Base-by-base conservation (phyloP, 441 rosid genomes). In the Hypseocharis bilobata region DNA sequence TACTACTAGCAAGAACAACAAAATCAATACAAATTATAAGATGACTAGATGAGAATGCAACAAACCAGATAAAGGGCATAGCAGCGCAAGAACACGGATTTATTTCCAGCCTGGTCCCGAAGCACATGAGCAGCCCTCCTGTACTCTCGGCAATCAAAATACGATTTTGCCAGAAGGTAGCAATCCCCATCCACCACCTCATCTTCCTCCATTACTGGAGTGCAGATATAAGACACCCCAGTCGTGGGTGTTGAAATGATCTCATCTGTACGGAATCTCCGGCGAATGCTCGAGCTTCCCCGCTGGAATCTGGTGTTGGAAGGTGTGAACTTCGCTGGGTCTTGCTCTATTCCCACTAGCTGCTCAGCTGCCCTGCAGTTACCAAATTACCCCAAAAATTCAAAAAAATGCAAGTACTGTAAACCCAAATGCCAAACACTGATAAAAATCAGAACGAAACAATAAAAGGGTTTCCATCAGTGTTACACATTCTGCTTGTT, bases 341-440 rank as follows among this genome's bases (percentile, higher is more conserved):
- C 98, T 63, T 83, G 92, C 78, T 89, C 96, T 4, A 91, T 87
- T 69, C 89, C 98, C 45, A 91, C 88, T 4, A 91, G 79, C 74
- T 88, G 97, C 66, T 91, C 97, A 17, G 82, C 96, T 4, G 91
- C 97, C 97, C 97, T 91, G 80, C 42, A n/a, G n/a, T n/a, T n/a
- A n/a, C n/a, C n/a, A n/a, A n/a, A n/a, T n/a, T n/a, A n/a, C n/a
- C n/a, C n/a, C n/a, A n/a, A n/a, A n/a, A n/a, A n/a, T n/a, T n/a
- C n/a, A n/a, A n/a, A n/a, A n/a, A n/a, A n/a, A n/a, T n/a, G n/a
- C n/a, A n/a, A n/a, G n/a, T n/a, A n/a, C n/a, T n/a, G n/a, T n/a
- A n/a, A n/a, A n/a, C n/a, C n/a, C n/a, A n/a, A n/a, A n/a, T n/a
- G n/a, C n/a, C n/a, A n/a, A n/a, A n/a, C n/a, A n/a, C n/a, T n/a